Evolutionary conservation across 345 rosid genomes (phyloP).

Genomic region (Populus deltoides): DNA sequence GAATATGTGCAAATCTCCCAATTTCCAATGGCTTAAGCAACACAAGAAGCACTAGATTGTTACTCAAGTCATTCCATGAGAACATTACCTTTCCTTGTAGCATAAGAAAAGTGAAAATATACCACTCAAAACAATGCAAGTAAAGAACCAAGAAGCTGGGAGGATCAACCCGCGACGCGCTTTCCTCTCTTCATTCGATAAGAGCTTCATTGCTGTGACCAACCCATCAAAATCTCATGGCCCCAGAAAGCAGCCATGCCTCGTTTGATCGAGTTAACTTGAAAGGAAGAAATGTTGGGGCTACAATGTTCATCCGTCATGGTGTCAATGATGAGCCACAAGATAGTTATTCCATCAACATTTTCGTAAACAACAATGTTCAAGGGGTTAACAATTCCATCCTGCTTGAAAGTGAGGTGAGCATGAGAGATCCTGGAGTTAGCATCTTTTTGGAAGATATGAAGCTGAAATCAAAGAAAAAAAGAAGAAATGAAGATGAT

Average conservation of each 20-base stretch:
- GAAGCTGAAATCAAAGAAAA: neutral
- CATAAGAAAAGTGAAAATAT: constrained; percentile 20
- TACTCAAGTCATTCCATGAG: constrained; percentile 29
- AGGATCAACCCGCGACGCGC: neutral
- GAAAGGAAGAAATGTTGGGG: constrained; percentile 63
- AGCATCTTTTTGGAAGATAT: constrained; percentile 11
- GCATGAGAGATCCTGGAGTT: constrained; percentile 44
- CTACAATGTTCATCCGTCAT: constrained; percentile 42
- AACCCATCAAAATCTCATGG: neutral
- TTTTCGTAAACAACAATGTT: constrained; percentile 45
- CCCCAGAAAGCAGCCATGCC: constrained; percentile 17
- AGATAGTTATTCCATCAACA: constrained; percentile 45
- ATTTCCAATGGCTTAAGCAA: neutral
- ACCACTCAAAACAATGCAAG: constrained; percentile 8
- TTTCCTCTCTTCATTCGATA: neutral
- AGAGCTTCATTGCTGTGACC: neutral
- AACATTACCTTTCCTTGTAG: constrained; percentile 29
- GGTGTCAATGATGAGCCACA: constrained; percentile 30
- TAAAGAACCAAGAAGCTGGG: constrained; percentile 11
- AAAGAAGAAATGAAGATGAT: neutral
- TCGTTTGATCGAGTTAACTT: constrained; percentile 29
- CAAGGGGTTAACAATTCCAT: constrained; percentile 49
- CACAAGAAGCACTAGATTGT: constrained; percentile 13
- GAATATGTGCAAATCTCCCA: neutral
- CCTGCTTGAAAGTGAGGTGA: constrained; percentile 36